Evolutionary conservation across 2,329 filamentous ascomycete species (phyloP), one percentile per base, ranked within the genome.

Genomic region (Stemphylium vesicarium): DNA sequence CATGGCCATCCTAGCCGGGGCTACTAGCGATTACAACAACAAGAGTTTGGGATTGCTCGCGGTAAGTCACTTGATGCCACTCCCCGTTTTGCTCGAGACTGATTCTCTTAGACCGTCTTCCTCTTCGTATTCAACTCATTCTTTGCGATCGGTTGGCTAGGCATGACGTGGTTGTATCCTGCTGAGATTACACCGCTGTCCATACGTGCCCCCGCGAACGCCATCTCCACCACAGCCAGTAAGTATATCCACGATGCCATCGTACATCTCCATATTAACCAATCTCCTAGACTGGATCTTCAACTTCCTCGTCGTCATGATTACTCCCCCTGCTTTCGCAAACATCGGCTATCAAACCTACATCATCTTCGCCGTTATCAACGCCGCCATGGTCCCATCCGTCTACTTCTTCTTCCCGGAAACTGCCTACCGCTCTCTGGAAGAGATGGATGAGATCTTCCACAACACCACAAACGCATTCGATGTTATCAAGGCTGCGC

Each of bases 41-140:
- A 57, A 61, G 11, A 57, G 63, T 12, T 56, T 70, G 33, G 78
- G 77, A 40, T 69, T 78, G 35, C 66, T 71, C 5, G 77, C 79
- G 15, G 78, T 92, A 84, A 89, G 62, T 58, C n/a, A 24, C 32
- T 13, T 10, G 35, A 32, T 13, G 41, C 33, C 2, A 32, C 38
- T 3, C n/a, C 16, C 5, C 38, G 22, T 24, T 16, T 32, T 31
- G 2, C 12, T 20, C 10, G 10, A 20, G 9, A 36, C 69, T 58
- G 62, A 16, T 26, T 64, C 63, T n/a, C 40, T 0, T 41, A 68
- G 56, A 71, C 92, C 82, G 91, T 96, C 58, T 94, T 96, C 80
- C 93, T 96, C 71, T 89, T 88, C 79, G 89, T 96, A 79, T 95
- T 92, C 83, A 93, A 96, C 82, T 91, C 90, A 82, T 95, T 89